A percentile compares a stretch with the other conserved stretches of the same genome.
phyloP scores from a whole-genome alignment of 345 rosid species.

The Eucalyptus regnans region DNA sequence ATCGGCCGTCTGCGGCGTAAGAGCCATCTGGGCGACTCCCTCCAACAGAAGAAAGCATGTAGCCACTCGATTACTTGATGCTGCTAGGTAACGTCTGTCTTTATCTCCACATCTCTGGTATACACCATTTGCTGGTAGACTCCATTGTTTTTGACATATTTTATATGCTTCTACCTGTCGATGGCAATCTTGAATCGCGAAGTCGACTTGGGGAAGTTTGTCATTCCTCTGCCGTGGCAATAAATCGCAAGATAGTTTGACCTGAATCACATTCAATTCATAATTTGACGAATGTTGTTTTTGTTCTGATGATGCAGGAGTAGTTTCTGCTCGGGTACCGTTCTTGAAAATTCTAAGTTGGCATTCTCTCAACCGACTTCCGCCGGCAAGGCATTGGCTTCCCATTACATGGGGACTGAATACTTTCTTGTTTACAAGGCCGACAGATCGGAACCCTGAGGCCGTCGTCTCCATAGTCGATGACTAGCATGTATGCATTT shows the following conservation, averaged over 20 bases:
- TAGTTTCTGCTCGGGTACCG: conserved; percentile 35
- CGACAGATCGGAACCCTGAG: neutral
- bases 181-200: neutral
- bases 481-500: neutral
- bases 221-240: neutral
- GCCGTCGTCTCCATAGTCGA: neutral
- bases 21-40: conserved; percentile 91
- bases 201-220: neutral
- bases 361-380: conserved; percentile 80
- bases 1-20: conserved; percentile 57
- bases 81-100: conserved; percentile 38
- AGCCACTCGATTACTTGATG: conserved; percentile 64
- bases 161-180: neutral
- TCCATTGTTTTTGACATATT: neutral
- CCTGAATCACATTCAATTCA: neutral
- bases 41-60: conserved; percentile 66
- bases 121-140: too few relatives aligned
- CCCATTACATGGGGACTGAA: conserved; percentile 21
- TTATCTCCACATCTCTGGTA: neutral
- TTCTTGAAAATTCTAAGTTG: conserved; percentile 34
- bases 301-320: conserved; percentile 23
- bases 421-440: conserved; percentile 56
- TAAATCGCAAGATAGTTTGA: fast-evolving
- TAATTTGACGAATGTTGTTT: neutral
- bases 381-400: conserved; percentile 64